Evolutionary conservation across 75 land plant genomes (phyloP), one percentile per base, ranked within the genome.

Genomic region (Pinus albicaulis): DNA sequence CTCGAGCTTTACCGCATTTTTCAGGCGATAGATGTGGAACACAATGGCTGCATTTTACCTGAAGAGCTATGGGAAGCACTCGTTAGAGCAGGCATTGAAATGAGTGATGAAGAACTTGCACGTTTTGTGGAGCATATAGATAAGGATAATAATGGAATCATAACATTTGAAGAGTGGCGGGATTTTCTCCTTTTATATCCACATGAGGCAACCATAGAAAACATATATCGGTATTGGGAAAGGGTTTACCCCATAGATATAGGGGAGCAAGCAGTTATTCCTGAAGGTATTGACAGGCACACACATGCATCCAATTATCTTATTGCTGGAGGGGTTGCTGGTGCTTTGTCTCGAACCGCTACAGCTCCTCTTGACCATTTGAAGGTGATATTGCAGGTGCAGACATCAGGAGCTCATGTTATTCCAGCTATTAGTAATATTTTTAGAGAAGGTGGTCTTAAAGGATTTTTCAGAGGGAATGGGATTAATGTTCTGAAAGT

Each of bases 121-220:
- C 77, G 77, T 59, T 92, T 95, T 77, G 86, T 95, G 48, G 93
- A 92, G 59, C 90, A 82, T 68, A 85, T 95, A 1, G 98, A 95
- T 75, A 87, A 89, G 80, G 96, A 95, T 79, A 93, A 89, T 26
- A 93, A 93, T 81, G 98, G 98, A 57, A 82, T 86, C 24, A 95
- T 95, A 55, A 93, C 93, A 13, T 95, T 93, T 79, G 93, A 88
- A 41, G 98, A 95, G 57, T 95, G 98, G 96, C 79, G 98, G 28
- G 98, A 95, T 76, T 95, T 95, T 78, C 85, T 95, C 74, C 80
- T 93, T 38, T 81, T 95, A 15, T 91, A 82, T 71, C 98, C 98
- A 5, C 92, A 91, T 63, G 92, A 88, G 59, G 96, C 85, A 22
- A 93, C 98, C 12, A 82, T 95, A 19, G 86, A 86, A 36, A 92